phyloP scores from a whole-genome alignment of 192 early-diverging fungal genomes.

The Radiomyces spectabilis region DNA sequence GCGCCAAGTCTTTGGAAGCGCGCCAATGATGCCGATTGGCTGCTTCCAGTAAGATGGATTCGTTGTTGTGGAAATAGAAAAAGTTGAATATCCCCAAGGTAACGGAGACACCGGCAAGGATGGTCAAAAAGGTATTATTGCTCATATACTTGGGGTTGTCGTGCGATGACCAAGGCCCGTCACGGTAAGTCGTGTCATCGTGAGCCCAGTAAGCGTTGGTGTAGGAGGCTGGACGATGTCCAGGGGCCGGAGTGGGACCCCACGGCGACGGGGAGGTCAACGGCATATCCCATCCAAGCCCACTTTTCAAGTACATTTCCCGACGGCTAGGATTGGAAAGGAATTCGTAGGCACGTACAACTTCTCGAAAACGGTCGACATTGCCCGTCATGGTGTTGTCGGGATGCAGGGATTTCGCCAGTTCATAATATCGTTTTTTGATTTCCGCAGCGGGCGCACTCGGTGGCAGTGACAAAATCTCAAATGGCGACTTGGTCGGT shows the following conservation, averaged over 20 bases:
- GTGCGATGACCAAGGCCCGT: slow-evolving; percentile 1
- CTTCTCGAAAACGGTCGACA: slow-evolving; percentile 13
- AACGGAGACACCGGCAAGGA: slow-evolving; percentile 7
- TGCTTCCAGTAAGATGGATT: too few relatives aligned
- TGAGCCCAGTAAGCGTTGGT: slow-evolving; percentile 8
- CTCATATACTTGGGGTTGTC: slow-evolving; percentile 13
- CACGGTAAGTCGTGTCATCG: slow-evolving; percentile 8
- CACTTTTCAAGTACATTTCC: slow-evolving; percentile 13
- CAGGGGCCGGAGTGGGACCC: neutral
- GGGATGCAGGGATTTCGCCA: slow-evolving; percentile 25
- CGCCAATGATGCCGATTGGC: too few relatives aligned
- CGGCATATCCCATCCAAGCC: slow-evolving; percentile 23
- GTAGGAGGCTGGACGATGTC: neutral
- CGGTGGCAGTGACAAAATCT: slow-evolving; percentile 10
- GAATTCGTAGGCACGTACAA: slow-evolving; percentile 24
- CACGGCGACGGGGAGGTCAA: neutral
- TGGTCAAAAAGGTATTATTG: slow-evolving; percentile 15
- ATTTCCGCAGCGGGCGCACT: slow-evolving; percentile 10
- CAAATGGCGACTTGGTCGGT: slow-evolving; percentile 24
- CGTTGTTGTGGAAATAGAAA: too few relatives aligned
- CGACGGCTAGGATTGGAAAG: slow-evolving; percentile 8
- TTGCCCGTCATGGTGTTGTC: slow-evolving; percentile 10
- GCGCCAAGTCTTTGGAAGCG: too few relatives aligned
- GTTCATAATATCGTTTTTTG: slow-evolving; percentile 24
- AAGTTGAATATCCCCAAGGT: slow-evolving; percentile 6